Conservation (phyloP, 2,329 filamentous ascomycete genomes). For the Neopestalotiopsis rosae region DNA sequence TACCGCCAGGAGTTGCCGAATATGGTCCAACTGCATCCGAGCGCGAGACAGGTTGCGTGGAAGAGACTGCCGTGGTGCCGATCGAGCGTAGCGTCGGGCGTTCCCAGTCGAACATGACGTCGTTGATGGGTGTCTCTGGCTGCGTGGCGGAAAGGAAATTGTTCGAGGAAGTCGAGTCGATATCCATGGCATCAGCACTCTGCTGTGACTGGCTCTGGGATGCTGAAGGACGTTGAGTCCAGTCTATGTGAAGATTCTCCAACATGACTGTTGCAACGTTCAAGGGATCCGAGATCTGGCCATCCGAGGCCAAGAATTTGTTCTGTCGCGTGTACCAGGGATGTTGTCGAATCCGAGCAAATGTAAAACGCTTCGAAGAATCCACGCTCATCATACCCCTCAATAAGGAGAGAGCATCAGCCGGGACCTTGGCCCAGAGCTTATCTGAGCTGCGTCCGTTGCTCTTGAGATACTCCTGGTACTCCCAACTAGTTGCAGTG, state of each 20-base stretch:
- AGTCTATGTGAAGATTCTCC: conserved; percentile 87
- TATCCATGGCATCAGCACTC: conserved; percentile 68
- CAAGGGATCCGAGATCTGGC: conserved; percentile 78
- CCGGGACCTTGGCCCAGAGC: conserved; percentile 81
- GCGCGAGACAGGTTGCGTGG: conserved; percentile 54
- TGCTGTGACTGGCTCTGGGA: conserved; percentile 37
- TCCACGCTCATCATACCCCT: conserved; percentile 93
- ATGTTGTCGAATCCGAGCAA: conserved; percentile 85
- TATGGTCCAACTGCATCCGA: conserved; percentile 42
- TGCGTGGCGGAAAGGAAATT: conserved; percentile 77
- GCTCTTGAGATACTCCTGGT: conserved; percentile 81
- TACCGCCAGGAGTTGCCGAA: conserved; percentile 39
- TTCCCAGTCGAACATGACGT: conserved; percentile 88
- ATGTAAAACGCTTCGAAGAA: conserved; percentile 75
- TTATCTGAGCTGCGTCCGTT: conserved; percentile 84
- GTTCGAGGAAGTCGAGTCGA: conserved; percentile 58
- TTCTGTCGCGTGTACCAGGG: conserved; percentile 94
- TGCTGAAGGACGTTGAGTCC: conserved; percentile 69
- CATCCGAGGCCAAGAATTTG: conserved; percentile 74
- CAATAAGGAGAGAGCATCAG: conserved; percentile 78
- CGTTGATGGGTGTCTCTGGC: conserved; percentile 77
- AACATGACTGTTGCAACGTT: conserved; percentile 94
- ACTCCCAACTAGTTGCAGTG: conserved; percentile 85
- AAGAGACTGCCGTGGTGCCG: conserved; percentile 47
- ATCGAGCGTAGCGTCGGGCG: conserved; percentile 66